These are phyloP conservation scores for Sedum album DNA, from an alignment of 164 flowering plant species.

Conservation along the genomic window DNA sequence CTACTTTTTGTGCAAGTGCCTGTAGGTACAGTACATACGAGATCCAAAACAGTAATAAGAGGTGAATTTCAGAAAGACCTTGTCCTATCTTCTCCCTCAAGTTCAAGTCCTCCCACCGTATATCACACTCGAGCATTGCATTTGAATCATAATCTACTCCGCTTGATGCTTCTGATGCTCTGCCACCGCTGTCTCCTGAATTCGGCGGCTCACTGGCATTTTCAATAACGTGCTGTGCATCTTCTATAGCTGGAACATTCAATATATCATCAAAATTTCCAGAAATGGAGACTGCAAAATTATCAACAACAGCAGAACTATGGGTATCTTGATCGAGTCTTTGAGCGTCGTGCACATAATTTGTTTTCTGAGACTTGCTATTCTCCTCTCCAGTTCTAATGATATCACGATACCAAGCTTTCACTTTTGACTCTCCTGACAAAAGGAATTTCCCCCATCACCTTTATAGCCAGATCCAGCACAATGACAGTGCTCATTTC, in stretches of 20 bases:
- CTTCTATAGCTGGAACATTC: slow-evolving; percentile 20
- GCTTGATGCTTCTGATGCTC: slow-evolving; percentile 28
- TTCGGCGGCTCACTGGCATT: slow-evolving; percentile 21
- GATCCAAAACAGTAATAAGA: background rate
- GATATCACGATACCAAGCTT: slow-evolving; percentile 11
- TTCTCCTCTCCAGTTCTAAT: slow-evolving; percentile 7
- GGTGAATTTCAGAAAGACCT: slow-evolving; percentile 26
- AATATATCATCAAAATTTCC: background rate
- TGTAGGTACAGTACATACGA: background rate
- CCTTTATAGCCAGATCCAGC: slow-evolving; percentile 13
- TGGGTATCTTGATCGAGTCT: slow-evolving; percentile 5
- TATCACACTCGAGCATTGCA: slow-evolving; percentile 35
- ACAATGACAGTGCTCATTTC: slow-evolving; percentile 16
- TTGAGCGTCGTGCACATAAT: slow-evolving; percentile 11
- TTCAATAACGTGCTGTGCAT: slow-evolving; percentile 15
- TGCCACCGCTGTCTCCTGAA: slow-evolving; percentile 24
- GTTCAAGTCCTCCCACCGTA: slow-evolving; percentile 62
- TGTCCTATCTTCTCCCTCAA: slow-evolving; percentile 65
- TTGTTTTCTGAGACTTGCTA: slow-evolving; percentile 9
- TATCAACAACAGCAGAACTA: background rate
- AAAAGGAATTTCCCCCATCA: slow-evolving; percentile 6
- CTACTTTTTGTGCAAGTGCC: background rate
- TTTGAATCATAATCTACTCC: slow-evolving; percentile 30
- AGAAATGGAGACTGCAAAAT: background rate
- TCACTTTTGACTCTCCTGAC: slow-evolving; percentile 14